These are phyloP conservation scores for Trametes sanguinea DNA, from an alignment of 768 basidiomycete genomes.

Conservation along the genomic window DNA sequence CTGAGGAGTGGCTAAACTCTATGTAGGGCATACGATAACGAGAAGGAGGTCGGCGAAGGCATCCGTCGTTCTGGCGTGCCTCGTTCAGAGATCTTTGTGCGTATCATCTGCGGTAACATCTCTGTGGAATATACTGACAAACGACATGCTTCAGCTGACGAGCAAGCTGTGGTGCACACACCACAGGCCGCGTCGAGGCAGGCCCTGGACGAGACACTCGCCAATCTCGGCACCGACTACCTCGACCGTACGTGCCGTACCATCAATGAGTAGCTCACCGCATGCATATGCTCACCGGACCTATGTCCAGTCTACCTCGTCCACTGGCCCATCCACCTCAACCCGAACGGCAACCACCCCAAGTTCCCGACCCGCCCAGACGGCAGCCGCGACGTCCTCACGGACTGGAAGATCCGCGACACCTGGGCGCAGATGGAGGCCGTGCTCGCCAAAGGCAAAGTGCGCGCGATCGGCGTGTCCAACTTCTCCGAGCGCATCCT, in stretches of 20 bases:
- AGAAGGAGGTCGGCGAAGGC: slow-evolving; percentile 81
- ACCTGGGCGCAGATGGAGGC: slow-evolving; percentile 89
- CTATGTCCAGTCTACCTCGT: slow-evolving; percentile 56
- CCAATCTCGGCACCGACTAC: slow-evolving; percentile 81
- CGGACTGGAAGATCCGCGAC: slow-evolving; percentile 63
- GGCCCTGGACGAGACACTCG: slow-evolving; percentile 73
- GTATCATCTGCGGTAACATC: slow-evolving; percentile 22
- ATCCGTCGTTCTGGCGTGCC: slow-evolving; percentile 76
- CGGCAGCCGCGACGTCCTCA: slow-evolving; percentile 67
- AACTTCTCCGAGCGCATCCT: slow-evolving; percentile 73
- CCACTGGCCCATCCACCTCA: slow-evolving; percentile 82
- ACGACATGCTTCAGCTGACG: slow-evolving; percentile 49
- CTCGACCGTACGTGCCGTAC: slow-evolving; percentile 63
- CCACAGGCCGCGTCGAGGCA: slow-evolving; percentile 71
- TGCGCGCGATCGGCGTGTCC: slow-evolving; percentile 67
- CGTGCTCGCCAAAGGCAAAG: slow-evolving; percentile 68
- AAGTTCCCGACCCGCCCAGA: slow-evolving; percentile 59
- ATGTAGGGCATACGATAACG: slow-evolving; percentile 66
- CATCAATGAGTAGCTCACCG: not conserved
- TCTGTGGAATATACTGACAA: not conserved
- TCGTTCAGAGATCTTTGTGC: slow-evolving; percentile 69
- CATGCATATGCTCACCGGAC: slow-evolving; percentile 16
- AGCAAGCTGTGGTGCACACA: slow-evolving; percentile 72
- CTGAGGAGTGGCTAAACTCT: not conserved
- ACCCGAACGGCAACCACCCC: slow-evolving; percentile 66